Conservation (phyloP, 2,329 filamentous ascomycete genomes). For the Pseudogymnoascus sp. region DNA sequence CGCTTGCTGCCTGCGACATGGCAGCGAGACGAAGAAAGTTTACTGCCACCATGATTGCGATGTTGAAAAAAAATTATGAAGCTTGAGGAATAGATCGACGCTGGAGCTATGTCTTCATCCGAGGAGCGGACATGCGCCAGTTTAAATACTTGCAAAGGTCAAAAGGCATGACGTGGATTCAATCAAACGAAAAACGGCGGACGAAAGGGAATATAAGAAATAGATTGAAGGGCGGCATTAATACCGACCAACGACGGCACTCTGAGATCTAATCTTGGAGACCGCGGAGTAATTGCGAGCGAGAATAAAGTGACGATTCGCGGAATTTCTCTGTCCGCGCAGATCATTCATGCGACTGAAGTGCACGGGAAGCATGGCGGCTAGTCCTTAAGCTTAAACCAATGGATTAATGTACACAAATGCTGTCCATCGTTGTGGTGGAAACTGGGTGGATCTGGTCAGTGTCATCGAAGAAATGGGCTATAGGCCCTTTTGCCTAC, state of each 20-base stretch:
- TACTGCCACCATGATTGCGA: background rate
- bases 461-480: background rate
- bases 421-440: background rate
- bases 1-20: slow-evolving; percentile 6
- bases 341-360: background rate
- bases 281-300: slow-evolving; percentile 3
- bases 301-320: background rate
- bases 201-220: slow-evolving; percentile 7
- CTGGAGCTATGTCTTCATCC: background rate
- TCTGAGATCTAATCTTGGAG: background rate
- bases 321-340: background rate
- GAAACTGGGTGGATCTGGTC: background rate
- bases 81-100: background rate
- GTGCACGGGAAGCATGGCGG: background rate
- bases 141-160: background rate
- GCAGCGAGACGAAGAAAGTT: slow-evolving; percentile 4
- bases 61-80: background rate
- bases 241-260: slow-evolving; percentile 2
- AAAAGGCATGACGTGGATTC: background rate
- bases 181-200: background rate
- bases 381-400: background rate
- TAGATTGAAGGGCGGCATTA: background rate
- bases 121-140: background rate
- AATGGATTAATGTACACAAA: background rate
- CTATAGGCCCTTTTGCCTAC: background rate